Evolutionary conservation across 2,329 filamentous ascomycete genomes (phyloP), one percentile per base, ranked within the genome.

Genomic region (Alternaria sp.): DNA sequence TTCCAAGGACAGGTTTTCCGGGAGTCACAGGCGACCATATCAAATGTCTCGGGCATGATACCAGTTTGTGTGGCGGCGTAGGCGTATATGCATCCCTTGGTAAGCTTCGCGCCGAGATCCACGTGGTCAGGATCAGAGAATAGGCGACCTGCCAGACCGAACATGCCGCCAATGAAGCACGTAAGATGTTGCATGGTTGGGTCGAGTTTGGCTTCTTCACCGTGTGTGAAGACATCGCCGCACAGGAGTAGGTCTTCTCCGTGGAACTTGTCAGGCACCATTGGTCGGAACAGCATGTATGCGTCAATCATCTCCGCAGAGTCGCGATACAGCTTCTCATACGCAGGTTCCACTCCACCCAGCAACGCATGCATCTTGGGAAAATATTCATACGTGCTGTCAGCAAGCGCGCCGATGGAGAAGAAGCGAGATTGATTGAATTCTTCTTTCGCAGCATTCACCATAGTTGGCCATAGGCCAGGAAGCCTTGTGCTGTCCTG

Each of bases 81-180:
- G 7, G 87, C 83, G 83, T 86, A 89, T 25, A 89, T 84, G 71
- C 88, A 90, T 15, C 87, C 88, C 62, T 88, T 84, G 0, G 87
- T 88, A 25, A 89, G 80, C 71, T 88, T 86, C 52, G 81, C 81
- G 21, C 86, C 88, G 44, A 89, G 82, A 2, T 84, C 81, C 63
- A 89, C 78, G 68, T 89, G 85, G 11, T 77, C 75, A 2, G 84
- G 77, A 17, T 85, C 77, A 13, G 82, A 77, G 72, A 89, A 89
- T 4, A 89, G 74, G 65, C 85, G 86, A 45, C 87, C 85, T 7
- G 86, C 88, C 1, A 89, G 77, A 0, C 83, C 87, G 65, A 88
- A 86, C 86, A 89, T 89, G 47, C 87, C 88, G 13, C 88, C 88
- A 5, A 85, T 81, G 72, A 89, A 90, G 75, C 88, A 90, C 11